phyloP scores from a whole-genome alignment of 2,329 filamentous ascomycete genomes.

The Cyanodermella asteris region DNA sequence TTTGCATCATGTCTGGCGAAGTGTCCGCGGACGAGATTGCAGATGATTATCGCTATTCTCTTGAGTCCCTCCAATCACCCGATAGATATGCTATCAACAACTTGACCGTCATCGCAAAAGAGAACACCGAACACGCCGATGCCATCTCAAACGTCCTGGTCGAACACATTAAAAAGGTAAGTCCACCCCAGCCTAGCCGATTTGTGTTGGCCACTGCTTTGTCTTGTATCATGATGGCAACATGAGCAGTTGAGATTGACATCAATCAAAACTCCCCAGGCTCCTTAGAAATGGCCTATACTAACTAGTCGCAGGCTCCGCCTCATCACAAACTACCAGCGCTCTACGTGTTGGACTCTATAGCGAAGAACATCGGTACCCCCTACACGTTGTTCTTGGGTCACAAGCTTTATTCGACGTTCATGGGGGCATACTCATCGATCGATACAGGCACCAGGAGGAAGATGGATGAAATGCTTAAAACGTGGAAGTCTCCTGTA shows the following conservation, averaged over 20 bases:
- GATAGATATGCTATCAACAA: constrained; percentile 93
- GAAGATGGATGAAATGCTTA: constrained; percentile 92
- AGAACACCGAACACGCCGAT: constrained; percentile 88
- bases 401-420: constrained; percentile 75
- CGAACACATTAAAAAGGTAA: constrained; percentile 86
- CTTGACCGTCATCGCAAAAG: constrained; percentile 88
- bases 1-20: constrained; percentile 38
- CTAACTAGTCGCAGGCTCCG: constrained; percentile 39
- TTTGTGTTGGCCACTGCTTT: no score
- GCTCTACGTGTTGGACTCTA: constrained; percentile 93
- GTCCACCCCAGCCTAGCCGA: constrained; percentile 16
- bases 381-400: constrained; percentile 93
- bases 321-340: constrained; percentile 80
- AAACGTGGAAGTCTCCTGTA: constrained; percentile 94
- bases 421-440: constrained; percentile 87
- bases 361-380: constrained; percentile 95
- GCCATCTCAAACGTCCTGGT: constrained; percentile 79
- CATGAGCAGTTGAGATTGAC: no score
- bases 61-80: constrained; percentile 80
- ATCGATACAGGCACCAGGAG: constrained; percentile 64
- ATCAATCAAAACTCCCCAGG: no score
- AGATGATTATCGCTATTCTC: constrained; percentile 78
- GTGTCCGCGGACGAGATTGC: constrained; percentile 61
- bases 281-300: no score
- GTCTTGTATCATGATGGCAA: no score